A percentile compares a stretch with the other conserved stretches of the same genome.
These are phyloP conservation scores for Neurospora sp. DNA, from an alignment of 2,329 filamentous ascomycete species.

Conservation along the genomic window DNA sequence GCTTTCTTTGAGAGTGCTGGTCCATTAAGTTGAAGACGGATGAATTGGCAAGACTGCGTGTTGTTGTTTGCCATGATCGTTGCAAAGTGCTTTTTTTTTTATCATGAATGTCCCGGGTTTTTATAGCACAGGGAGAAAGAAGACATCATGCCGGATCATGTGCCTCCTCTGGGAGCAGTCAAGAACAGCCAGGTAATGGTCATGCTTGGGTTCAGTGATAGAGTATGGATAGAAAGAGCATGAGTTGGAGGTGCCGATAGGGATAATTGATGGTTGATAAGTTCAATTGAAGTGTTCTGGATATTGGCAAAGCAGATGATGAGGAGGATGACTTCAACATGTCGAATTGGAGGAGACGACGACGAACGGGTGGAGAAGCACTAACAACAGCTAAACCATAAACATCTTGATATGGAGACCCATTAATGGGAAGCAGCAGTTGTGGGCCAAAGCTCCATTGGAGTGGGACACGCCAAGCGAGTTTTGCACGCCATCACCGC, in stretches of 20 bases:
- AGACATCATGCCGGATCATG: neutral
- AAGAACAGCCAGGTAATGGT: too few species aligned
- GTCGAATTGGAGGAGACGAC: neutral
- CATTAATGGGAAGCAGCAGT: neutral
- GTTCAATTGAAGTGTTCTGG: neutral
- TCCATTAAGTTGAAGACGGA: neutral
- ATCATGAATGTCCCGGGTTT: neutral
- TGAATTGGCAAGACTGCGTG: neutral
- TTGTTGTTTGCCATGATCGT: neutral
- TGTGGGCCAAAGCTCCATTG: neutral
- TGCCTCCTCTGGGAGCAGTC: neutral
- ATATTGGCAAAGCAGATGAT: neutral
- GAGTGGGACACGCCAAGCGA: neutral
- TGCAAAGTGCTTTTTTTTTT: too few species aligned
- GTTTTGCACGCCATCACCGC: constrained; percentile 18
- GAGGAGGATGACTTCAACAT: neutral
- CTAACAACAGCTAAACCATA: neutral
- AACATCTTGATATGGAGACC: neutral
- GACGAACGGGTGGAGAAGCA: neutral
- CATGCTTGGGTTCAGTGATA: too few species aligned
- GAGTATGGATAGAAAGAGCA: too few species aligned
- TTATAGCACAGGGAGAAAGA: too few species aligned
- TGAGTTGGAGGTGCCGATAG: too few species aligned
- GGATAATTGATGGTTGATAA: neutral
- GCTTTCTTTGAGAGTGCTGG: neutral